A percentile compares a stretch with the other conserved stretches of the same genome.
These are phyloP conservation scores for Fraxinus baroniana DNA, from an alignment of 305 asterid genomes.

Conservation along the genomic window DNA sequence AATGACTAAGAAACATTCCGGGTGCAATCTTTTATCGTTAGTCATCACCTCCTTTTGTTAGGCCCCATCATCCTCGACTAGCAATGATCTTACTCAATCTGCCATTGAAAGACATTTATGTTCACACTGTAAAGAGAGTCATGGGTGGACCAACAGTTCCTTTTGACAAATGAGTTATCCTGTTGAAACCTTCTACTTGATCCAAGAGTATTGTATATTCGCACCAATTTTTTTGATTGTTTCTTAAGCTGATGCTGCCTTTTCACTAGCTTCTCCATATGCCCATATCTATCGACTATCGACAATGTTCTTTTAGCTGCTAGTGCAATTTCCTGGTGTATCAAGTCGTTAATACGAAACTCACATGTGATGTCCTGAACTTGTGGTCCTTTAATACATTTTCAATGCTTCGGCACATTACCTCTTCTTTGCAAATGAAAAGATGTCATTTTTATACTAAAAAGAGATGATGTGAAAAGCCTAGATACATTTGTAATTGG, in stretches of 20 bases:
- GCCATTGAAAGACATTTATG: background rate
- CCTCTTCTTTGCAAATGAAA: background rate
- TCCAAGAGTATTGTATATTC: background rate
- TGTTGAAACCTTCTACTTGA: background rate
- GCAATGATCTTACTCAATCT: background rate
- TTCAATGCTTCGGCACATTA: background rate
- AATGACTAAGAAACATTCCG: background rate
- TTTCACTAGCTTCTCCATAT: background rate
- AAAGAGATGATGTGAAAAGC: background rate
- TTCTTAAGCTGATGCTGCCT: background rate
- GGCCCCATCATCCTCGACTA: background rate
- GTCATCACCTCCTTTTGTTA: background rate
- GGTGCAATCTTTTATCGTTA: slow-evolving; percentile 3
- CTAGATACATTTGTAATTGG: background rate
- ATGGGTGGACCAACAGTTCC: background rate
- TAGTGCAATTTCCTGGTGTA: background rate
- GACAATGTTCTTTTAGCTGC: background rate
- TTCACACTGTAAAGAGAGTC: background rate
- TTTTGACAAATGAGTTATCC: background rate
- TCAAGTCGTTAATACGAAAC: background rate
- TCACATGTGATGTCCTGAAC: background rate
- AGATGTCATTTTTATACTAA: background rate
- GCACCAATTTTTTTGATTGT: background rate
- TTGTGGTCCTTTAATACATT: background rate
- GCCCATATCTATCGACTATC: background rate